Evolutionary conservation across 192 early-diverging fungal species (phyloP).

Genomic region (Neocallimastix lanati): DNA sequence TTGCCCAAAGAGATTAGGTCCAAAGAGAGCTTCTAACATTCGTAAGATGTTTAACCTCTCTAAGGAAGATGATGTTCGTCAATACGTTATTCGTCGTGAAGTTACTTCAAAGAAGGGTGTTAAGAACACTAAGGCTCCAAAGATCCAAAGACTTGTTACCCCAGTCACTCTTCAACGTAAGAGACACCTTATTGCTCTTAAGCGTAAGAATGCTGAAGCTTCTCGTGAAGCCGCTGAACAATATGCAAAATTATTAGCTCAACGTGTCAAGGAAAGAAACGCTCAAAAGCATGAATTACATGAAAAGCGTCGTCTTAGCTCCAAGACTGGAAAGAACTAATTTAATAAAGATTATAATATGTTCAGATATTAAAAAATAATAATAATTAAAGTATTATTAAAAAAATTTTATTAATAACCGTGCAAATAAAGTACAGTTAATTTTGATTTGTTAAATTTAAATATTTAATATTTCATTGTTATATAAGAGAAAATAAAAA

Average conservation of each 20-base stretch:
- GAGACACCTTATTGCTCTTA: constrained; percentile 69
- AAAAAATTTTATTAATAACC: not conserved
- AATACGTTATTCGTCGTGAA: constrained; percentile 98
- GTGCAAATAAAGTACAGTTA: not conserved
- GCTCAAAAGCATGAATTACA: constrained; percentile 55
- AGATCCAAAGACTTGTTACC: constrained; percentile 97
- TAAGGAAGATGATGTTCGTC: constrained; percentile 98
- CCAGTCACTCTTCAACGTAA: constrained; percentile 92
- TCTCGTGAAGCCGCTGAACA: constrained; percentile 60
- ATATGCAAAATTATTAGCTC: constrained; percentile 70
- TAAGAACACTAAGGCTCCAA: constrained; percentile 94
- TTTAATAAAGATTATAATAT: not conserved
- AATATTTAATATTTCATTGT: not conserved
- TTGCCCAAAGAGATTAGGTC: constrained; percentile 92
- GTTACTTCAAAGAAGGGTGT: constrained; percentile 56
- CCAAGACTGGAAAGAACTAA: not conserved
- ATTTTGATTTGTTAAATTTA: not conserved
- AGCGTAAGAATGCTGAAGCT: constrained; percentile 64
- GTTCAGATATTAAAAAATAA: not conserved
- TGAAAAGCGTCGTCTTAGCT: constrained; percentile 44
- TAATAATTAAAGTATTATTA: not conserved
- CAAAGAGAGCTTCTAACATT: constrained; percentile 97
- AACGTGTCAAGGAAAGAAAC: constrained; percentile 89
- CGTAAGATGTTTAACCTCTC: constrained; percentile 96
- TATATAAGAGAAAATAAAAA: not conserved